Conservation (phyloP, 768 basidiomycete genomes). For the Mycena albidolilacea region DNA sequence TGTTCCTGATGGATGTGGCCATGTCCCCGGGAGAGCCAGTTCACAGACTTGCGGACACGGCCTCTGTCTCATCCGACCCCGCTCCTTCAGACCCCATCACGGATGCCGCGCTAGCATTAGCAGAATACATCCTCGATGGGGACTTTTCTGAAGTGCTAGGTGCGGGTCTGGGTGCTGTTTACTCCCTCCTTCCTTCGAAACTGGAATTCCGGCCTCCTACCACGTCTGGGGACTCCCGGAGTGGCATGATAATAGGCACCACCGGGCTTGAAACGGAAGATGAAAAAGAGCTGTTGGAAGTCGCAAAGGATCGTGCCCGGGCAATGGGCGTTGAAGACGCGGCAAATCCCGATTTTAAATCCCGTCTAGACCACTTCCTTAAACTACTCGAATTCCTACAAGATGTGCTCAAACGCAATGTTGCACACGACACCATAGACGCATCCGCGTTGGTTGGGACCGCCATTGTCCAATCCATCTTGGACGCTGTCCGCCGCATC, state of each 20-base stretch:
- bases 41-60: constrained; percentile 57
- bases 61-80: constrained; percentile 44
- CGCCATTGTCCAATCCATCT: constrained; percentile 87
- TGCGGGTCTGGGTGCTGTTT: constrained; percentile 93
- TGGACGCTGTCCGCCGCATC: constrained; percentile 85
- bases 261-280: constrained; percentile 68
- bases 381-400: constrained; percentile 93
- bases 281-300: constrained; percentile 66
- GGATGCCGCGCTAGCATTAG: constrained; percentile 89
- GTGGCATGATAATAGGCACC: constrained; percentile 83
- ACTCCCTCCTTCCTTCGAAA: constrained; percentile 91
- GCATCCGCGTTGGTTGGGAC: constrained; percentile 79
- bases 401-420: constrained; percentile 85
- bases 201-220: constrained; percentile 74
- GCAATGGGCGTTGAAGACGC: constrained; percentile 85
- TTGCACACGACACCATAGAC: constrained; percentile 63
- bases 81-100: constrained; percentile 75
- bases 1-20: constrained; percentile 97
- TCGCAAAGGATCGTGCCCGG: constrained; percentile 64
- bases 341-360: constrained; percentile 80
- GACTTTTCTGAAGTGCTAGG: constrained; percentile 98
- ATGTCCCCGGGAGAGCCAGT: constrained; percentile 82
- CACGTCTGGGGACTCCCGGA: constrained; percentile 54
- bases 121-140: constrained; percentile 95
- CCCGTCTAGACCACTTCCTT: constrained; percentile 89